Evolutionary conservation across 1,284 basidiomycete species (phyloP).

Genomic region (Gomphus sp.): DNA sequence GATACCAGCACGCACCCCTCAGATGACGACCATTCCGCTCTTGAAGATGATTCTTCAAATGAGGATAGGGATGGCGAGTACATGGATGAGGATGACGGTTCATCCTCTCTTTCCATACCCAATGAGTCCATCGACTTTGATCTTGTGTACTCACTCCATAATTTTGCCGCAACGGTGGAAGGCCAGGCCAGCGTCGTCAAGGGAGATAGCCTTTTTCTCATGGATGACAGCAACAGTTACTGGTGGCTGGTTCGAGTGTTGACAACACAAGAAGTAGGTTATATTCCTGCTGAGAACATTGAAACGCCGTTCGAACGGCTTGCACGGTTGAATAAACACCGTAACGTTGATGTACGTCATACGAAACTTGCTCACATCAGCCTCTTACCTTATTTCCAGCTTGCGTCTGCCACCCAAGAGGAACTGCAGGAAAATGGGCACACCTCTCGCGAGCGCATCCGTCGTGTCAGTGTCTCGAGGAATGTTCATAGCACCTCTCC

Average conservation of each 20-base stretch:
- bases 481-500: constrained; percentile 40
- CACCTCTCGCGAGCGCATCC: constrained; percentile 40
- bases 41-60: constrained; percentile 69
- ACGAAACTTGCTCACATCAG: neutral
- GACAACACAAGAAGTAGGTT: constrained; percentile 98
- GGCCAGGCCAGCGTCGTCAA: constrained; percentile 96
- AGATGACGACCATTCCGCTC: constrained; percentile 67
- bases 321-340: constrained; percentile 92
- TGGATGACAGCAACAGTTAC: constrained; percentile 96
- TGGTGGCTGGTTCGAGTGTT: constrained; percentile 97
- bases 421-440: constrained; percentile 48
- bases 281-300: constrained; percentile 98
- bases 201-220: constrained; percentile 86
- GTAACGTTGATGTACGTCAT: constrained; percentile 85
- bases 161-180: constrained; percentile 91
- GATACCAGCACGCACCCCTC: constrained; percentile 38
- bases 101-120: constrained; percentile 77
- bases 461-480: constrained; percentile 12
- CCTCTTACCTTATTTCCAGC: constrained; percentile 28
- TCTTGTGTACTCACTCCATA: constrained; percentile 83
- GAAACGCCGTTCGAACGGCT: constrained; percentile 97
- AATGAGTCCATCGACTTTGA: constrained; percentile 89
- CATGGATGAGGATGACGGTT: constrained; percentile 45
- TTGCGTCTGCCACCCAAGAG: constrained; percentile 65
- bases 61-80: constrained; percentile 30